These are phyloP conservation scores for Papiliotrema fonsecae DNA, from an alignment of 1,284 basidiomycete genomes.

Conservation along the genomic window DNA sequence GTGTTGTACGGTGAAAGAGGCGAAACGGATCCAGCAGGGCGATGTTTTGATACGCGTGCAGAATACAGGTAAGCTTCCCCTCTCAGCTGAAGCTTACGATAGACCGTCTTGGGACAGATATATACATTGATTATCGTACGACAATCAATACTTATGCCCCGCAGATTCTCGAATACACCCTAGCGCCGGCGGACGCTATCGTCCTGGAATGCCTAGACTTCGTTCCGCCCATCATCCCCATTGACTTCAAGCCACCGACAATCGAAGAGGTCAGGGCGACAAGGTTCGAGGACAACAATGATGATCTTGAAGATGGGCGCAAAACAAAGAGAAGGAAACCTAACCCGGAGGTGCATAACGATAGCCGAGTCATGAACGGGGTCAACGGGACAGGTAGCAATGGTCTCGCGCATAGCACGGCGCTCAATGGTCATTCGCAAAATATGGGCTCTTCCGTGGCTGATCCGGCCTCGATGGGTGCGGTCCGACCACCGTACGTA, in stretches of 20 bases:
- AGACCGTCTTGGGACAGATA: conserved; percentile 34
- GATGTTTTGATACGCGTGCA: conserved; percentile 35
- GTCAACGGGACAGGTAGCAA: neutral
- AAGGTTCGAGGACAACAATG: conserved; percentile 1
- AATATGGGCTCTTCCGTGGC: too few species aligned
- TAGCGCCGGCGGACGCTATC: conserved; percentile 8
- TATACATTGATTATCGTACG: conserved; percentile 37
- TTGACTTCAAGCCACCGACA: conserved; percentile 20
- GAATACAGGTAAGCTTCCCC: conserved; percentile 25
- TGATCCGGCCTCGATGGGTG: too few species aligned
- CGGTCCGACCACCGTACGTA: too few species aligned
- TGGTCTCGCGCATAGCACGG: too few species aligned
- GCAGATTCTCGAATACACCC: conserved; percentile 14
- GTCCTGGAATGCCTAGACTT: conserved; percentile 20
- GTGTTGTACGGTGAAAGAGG: conserved; percentile 40
- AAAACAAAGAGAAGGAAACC: neutral
- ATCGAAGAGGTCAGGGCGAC: conserved; percentile 14
- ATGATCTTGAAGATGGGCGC: conserved; percentile 1
- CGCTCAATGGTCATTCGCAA: too few species aligned
- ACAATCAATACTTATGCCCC: conserved; percentile 30
- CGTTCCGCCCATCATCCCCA: conserved; percentile 21
- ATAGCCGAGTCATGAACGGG: neutral
- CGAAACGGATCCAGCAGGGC: conserved; percentile 26
- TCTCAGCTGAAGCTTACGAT: neutral
- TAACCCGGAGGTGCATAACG: too few species aligned